phyloP scores from a whole-genome alignment of 805 yeast species.

The Lachancea nothofagi region DNA sequence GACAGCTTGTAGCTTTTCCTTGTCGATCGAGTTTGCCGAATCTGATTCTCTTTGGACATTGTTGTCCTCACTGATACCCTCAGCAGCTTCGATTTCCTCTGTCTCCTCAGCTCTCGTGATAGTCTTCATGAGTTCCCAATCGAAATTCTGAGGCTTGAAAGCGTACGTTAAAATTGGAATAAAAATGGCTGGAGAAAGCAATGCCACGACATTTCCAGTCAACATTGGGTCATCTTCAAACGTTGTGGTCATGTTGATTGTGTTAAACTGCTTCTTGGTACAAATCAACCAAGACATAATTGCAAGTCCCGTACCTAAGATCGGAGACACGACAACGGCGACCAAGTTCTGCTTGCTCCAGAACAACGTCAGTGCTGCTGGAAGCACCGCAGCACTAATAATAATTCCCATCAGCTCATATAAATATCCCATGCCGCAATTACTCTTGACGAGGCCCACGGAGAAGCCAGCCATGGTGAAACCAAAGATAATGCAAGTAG shows the following conservation, averaged over 20 bases:
- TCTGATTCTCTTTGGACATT: conserved; percentile 12
- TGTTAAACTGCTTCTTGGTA: conserved; percentile 40
- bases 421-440: conserved; percentile 79
- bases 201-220: conserved; percentile 80
- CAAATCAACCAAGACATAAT: conserved; percentile 61
- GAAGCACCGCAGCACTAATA: conserved; percentile 80
- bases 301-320: conserved; percentile 69
- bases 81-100: conserved; percentile 51
- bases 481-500: conserved; percentile 55
- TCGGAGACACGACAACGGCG: conserved; percentile 74
- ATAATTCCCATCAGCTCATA: conserved; percentile 88
- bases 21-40: conserved; percentile 9
- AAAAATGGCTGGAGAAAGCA: conserved; percentile 62
- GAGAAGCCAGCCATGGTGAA: conserved; percentile 75
- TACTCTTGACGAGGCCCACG: conserved; percentile 75
- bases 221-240: conserved; percentile 86
- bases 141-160: conserved; percentile 67
- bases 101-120: conserved; percentile 69
- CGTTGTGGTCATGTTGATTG: conserved; percentile 47
- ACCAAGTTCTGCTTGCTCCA: conserved; percentile 58
- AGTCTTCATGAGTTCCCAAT: conserved; percentile 57
- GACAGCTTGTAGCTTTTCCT: conserved; percentile 27
- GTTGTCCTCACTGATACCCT: conserved; percentile 27
- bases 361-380: conserved; percentile 59
- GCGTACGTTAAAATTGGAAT: conserved; percentile 59